Conservation (phyloP, 2,329 filamentous ascomycete genomes). For the Geosmithia flava region DNA sequence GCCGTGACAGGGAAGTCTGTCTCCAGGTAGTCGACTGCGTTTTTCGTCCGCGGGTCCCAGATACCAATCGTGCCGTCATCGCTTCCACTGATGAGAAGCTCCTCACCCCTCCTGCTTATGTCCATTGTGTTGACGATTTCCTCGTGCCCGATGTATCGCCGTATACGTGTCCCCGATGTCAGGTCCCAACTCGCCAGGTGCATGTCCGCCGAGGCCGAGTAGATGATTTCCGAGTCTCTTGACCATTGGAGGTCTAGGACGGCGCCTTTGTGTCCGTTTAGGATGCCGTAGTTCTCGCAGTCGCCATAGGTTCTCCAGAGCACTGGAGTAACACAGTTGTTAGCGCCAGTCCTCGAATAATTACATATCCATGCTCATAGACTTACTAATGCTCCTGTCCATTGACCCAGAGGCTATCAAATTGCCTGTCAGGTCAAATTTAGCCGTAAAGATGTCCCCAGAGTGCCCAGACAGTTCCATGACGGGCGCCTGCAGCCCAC, state of each 20-base stretch:
- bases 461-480: conserved; percentile 79
- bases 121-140: conserved; percentile 92
- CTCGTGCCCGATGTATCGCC: conserved; percentile 84
- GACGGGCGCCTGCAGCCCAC: conserved; percentile 74
- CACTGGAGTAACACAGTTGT: conserved; percentile 35
- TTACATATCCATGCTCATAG: background rate
- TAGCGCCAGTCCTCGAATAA: background rate
- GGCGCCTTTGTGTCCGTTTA: conserved; percentile 84
- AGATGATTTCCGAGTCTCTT: conserved; percentile 80
- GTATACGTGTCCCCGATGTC: conserved; percentile 82
- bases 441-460: conserved; percentile 84
- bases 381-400: conserved; percentile 77
- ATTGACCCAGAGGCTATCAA: conserved; percentile 90
- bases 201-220: conserved; percentile 87
- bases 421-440: conserved; percentile 81
- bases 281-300: conserved; percentile 85
- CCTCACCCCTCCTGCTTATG: conserved; percentile 79
- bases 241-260: conserved; percentile 94
- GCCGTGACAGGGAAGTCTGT: conserved; percentile 90
- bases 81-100: conserved; percentile 79
- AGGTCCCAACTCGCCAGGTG: conserved; percentile 92
- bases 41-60: conserved; percentile 89
- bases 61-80: conserved; percentile 91
- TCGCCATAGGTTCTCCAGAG: conserved; percentile 88
- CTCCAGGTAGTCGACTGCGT: conserved; percentile 76